Evolutionary conservation across 352 stramenopile genomes (phyloP).

Genomic region (Globisporangium cystogenes): DNA sequence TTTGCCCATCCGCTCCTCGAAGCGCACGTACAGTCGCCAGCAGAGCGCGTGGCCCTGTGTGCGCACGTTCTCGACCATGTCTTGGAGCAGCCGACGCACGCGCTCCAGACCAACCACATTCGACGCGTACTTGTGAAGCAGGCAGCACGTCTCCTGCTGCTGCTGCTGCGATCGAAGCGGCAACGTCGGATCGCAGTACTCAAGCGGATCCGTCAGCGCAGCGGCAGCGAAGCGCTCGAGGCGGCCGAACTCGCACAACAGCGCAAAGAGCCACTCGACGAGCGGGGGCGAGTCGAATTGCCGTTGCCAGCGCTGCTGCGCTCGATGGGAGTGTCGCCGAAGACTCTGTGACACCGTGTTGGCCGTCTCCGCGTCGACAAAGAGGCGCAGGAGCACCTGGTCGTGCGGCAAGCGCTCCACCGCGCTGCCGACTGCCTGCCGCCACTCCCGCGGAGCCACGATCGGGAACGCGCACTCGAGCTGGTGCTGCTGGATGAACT

Average conservation of each 20-base stretch:
- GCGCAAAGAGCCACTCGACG: slow-evolving; percentile 69
- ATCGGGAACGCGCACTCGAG: slow-evolving; percentile 18
- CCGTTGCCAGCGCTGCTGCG: slow-evolving; percentile 36
- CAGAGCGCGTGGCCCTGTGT: slow-evolving; percentile 50
- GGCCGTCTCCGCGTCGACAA: slow-evolving; percentile 63
- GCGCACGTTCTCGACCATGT: slow-evolving; percentile 44
- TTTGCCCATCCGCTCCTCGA: slow-evolving; percentile 66
- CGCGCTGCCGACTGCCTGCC: slow-evolving; percentile 24
- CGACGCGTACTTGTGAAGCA: slow-evolving; percentile 60
- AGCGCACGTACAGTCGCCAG: slow-evolving; percentile 75
- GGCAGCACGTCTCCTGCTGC: slow-evolving; percentile 31
- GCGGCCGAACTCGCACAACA: slow-evolving; percentile 60
- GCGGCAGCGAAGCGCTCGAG: slow-evolving; percentile 25
- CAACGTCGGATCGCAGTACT: background rate
- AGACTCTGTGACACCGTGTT: slow-evolving; percentile 71
- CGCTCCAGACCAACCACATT: slow-evolving; percentile 48
- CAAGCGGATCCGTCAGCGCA: no score
- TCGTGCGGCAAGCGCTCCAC: slow-evolving; percentile 39
- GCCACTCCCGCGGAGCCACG: slow-evolving; percentile 53
- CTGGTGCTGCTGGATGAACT: slow-evolving; percentile 61
- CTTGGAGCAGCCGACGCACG: slow-evolving; percentile 57
- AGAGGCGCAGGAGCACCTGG: slow-evolving; percentile 55
- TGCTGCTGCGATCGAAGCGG: background rate
- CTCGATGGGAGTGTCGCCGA: slow-evolving; percentile 46
- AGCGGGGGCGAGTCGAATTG: slow-evolving; percentile 59